Conservation (phyloP, 768 basidiomycete species). For the Pulveroboletus frians region DNA sequence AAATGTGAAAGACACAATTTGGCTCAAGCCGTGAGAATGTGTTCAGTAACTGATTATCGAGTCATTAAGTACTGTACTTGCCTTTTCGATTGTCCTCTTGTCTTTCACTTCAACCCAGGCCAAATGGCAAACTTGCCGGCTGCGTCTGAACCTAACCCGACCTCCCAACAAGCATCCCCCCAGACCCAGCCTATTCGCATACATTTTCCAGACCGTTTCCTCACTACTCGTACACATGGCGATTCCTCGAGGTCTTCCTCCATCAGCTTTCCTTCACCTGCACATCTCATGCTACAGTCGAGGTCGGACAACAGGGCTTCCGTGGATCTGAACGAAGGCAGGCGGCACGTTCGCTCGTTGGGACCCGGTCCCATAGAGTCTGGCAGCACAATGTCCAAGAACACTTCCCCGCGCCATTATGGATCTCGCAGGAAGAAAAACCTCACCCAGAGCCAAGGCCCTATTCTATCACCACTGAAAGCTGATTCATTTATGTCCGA, state of each 20-base stretch:
- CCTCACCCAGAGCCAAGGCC: conserved; percentile 11
- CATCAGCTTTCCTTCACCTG: conserved; percentile 16
- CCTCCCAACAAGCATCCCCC: conserved; percentile 10
- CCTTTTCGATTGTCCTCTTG: background rate
- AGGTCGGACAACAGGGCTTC: conserved; percentile 11
- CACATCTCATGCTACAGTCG: conserved; percentile 10
- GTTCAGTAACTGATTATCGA: background rate
- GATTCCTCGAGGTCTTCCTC: conserved; percentile 32
- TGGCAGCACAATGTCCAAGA: conserved; percentile 12
- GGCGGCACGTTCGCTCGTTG: conserved; percentile 20
- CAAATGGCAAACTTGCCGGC: conserved; percentile 30
- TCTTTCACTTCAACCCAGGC: background rate
- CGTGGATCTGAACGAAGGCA: conserved; percentile 10
- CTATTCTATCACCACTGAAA: conserved; percentile 19
- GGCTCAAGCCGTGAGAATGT: conserved; percentile 14
- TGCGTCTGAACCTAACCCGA: conserved; percentile 18
- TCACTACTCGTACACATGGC: conserved; percentile 20
- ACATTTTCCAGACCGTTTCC: conserved; percentile 32
- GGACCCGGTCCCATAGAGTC: conserved; percentile 16
- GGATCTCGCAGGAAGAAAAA: conserved; percentile 20
- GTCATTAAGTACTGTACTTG: background rate
- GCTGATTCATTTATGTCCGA: conserved; percentile 28
- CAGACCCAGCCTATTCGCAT: conserved; percentile 25
- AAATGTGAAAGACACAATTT: background rate
- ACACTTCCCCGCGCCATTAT: conserved; percentile 8